A percentile compares a stretch with the other conserved stretches of the same genome.
Conservation (phyloP, 192 early-diverging fungal genomes). For the Entomortierella parvispora region DNA sequence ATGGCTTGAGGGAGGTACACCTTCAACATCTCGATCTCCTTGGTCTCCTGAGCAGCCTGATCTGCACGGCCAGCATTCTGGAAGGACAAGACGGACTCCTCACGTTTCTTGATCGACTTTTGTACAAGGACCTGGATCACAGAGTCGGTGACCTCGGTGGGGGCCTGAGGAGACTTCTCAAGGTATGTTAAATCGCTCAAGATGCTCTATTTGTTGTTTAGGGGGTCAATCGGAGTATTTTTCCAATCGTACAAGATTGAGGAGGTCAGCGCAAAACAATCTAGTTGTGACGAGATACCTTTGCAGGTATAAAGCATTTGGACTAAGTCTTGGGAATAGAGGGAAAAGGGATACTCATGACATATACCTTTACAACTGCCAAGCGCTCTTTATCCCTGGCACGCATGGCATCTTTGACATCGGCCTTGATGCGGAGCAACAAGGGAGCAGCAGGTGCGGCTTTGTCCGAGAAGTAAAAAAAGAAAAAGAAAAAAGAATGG, state of each 20-base stretch:
- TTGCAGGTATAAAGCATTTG: too few species aligned
- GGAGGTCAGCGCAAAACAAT: too few species aligned
- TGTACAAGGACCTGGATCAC: constrained; percentile 77
- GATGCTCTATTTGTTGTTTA: constrained; percentile 76
- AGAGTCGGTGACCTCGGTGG: constrained; percentile 61
- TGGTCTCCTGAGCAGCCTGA: constrained; percentile 74
- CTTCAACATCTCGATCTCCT: constrained; percentile 73
- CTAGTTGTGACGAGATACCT: too few species aligned
- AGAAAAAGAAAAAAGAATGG: neutral
- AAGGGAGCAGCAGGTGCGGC: constrained; percentile 43
- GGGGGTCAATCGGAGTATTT: constrained; percentile 7
- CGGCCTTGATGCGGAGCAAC: constrained; percentile 68
- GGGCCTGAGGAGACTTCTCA: constrained; percentile 68
- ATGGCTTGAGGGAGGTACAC: constrained; percentile 85
- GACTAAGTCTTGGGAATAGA: too few species aligned
- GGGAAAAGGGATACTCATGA: too few species aligned
- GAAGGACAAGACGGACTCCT: constrained; percentile 80
- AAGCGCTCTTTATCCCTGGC: constrained; percentile 70
- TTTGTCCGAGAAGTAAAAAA: neutral
- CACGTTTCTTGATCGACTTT: constrained; percentile 82
- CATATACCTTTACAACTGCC: constrained; percentile 50
- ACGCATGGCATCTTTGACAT: constrained; percentile 86
- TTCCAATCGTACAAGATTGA: too few species aligned
- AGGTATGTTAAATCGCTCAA: constrained; percentile 83
- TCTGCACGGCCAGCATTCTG: constrained; percentile 74